Evolutionary conservation across 768 basidiomycete genomes (phyloP), one percentile per base, ranked within the genome.

Genomic region (Mycena sanguinolenta): DNA sequence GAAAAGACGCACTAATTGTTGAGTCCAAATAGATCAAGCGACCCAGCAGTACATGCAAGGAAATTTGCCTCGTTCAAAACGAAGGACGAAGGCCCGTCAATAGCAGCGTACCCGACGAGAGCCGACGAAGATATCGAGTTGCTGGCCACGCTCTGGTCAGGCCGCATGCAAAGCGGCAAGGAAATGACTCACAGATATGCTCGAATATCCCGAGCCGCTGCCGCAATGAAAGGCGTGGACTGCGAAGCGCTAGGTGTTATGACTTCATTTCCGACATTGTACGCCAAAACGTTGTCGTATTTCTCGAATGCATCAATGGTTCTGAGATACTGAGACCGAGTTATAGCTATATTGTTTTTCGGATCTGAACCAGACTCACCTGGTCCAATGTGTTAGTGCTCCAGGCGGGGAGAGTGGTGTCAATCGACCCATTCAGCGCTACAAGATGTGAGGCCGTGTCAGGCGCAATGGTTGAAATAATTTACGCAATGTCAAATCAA

Each of bases 261-360:
- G 36, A 91, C 92, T 81, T 97, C 96, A 76, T 98, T 98, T 25
- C 95, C 96, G 68, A 98, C 86, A 76, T 97, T 97, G 82, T 87
- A 97, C 14, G 91, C 96, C 65, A 97, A 83, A 19, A 98, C 88
- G 74, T 98, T 98, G 84, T 94, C 90, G 75, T 97, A 98, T 78
- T 93, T 90, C 77, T 85, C 85, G 84, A 97, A 97, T 0, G 83
- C 84, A 71, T 94, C 85, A 74, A 97, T 93, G 30, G 95, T 97
- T 32, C 78, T 77, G 69, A 92, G 85, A 80, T 97, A 98, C 68
- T 89, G 38, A 88, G 78, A 77, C 90, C 91, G 21, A 84, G 16
- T 21, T 10, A 42, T 61, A 7, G 46, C 32, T 9, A n/a, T 21
- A 13, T 5, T 7, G 27, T n/a, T 27, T 5, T 10, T 3, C n/a